phyloP scores from a whole-genome alignment of 306 rosid genomes.

The Quercus alba region DNA sequence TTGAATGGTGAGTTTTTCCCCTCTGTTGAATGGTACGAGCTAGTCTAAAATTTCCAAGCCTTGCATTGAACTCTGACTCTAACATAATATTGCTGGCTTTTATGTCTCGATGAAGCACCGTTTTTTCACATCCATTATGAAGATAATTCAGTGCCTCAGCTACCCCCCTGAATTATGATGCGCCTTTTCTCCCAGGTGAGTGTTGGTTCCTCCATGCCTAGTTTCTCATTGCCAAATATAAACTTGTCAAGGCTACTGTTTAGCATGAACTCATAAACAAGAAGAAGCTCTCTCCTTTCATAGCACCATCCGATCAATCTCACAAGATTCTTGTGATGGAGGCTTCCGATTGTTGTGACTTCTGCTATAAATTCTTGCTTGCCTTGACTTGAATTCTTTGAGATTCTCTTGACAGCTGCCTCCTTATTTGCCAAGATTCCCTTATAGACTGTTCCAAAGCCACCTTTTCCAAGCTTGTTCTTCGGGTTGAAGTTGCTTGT shows the following conservation, averaged over 20 bases:
- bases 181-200: constrained; percentile 45
- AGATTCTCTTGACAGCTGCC: too few relatives aligned
- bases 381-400: too few relatives aligned
- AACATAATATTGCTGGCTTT: constrained; percentile 77
- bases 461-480: not conserved
- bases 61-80: constrained; percentile 49
- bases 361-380: too few relatives aligned
- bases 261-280: too few relatives aligned
- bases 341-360: too few relatives aligned
- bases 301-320: too few relatives aligned
- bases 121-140: constrained; percentile 61
- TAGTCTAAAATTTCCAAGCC: constrained; percentile 69
- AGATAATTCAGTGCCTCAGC: constrained; percentile 77
- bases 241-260: constrained; percentile 51
- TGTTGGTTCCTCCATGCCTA: not conserved
- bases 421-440: too few relatives aligned
- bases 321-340: too few relatives aligned
- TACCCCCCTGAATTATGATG: constrained; percentile 51
- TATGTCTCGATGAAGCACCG: constrained; percentile 71
- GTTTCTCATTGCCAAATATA: constrained; percentile 30
- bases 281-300: too few relatives aligned
- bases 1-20: constrained; percentile 51
- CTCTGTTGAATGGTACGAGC: constrained; percentile 54
- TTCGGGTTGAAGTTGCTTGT: constrained; percentile 55
- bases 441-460: too few relatives aligned